Base-by-base conservation (phyloP, 2,329 filamentous ascomycete species). In the Sarocladium kiliense region DNA sequence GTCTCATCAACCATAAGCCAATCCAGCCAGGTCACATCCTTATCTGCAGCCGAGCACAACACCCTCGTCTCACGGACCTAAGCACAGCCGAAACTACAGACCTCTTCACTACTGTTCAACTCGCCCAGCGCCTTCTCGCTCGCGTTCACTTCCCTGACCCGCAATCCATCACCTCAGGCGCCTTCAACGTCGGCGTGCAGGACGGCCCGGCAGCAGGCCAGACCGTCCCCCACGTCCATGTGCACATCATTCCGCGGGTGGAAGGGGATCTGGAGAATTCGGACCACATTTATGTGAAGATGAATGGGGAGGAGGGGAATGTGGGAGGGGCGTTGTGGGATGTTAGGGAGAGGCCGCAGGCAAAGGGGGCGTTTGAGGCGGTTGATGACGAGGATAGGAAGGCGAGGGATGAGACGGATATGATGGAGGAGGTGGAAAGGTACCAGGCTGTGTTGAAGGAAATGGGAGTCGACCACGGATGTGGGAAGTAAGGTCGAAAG, bases 101-200 rank as follows among this genome's bases (percentile, higher is more conserved):
- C 69, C 82, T 99, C 21, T 96, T 97, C 74, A 70, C 80, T n/a
- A 87, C 92, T 1, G 91, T 96, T 26, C 91, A 94, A 69, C 83
- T 84, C 39, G 86, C 96, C 5, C 87, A 92, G 63, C 81, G 80
- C 47, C 91, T 95, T 75, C 79, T 97, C 11, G 81, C 81, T 0
- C 71, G 70, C 16, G 70, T 74, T 34, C 84, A 84, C 65, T 85
- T 86, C 61, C 60, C 64, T 9, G 50, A 41, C 21, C 50, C 50
- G 3, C 76, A 27, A 70, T 84, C 59, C 79, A 53, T 53, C 34
- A 16, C 16, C 32, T 41, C 32, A 19, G 84, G 89, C 10, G 88
- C 89, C 57, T 87, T 97, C 73, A 97, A 96, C 67, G 86, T 99
- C 51, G 92, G 93, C 0, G 81, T 99, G n/a, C 94, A 99, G 70